Conservation (phyloP, 768 basidiomycete genomes). For the Fomitopsis pulvina region DNA sequence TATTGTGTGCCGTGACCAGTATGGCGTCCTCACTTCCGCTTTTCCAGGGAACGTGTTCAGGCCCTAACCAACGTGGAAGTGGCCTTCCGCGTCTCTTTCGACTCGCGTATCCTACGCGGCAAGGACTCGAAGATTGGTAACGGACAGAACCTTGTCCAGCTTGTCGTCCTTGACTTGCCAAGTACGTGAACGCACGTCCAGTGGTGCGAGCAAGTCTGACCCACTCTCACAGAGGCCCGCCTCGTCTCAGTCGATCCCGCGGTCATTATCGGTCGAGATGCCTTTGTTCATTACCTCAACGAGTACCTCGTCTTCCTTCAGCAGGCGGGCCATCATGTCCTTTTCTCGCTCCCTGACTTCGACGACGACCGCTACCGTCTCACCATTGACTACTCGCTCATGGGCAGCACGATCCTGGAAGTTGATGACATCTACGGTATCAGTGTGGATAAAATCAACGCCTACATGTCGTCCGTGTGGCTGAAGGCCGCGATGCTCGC, state of each 20-base stretch:
- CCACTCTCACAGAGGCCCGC: slow-evolving; percentile 7
- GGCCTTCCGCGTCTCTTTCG: slow-evolving; percentile 21
- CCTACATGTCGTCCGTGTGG: slow-evolving; percentile 20
- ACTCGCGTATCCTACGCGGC: slow-evolving; percentile 13
- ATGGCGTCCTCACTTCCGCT: not conserved
- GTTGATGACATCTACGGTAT: slow-evolving; percentile 16
- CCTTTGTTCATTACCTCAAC: slow-evolving; percentile 11
- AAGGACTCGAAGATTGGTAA: slow-evolving; percentile 19
- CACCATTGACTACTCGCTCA: slow-evolving; percentile 21
- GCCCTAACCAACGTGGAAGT: slow-evolving; percentile 10
- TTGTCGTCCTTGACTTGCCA: slow-evolving; percentile 15
- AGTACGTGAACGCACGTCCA: slow-evolving; percentile 1
- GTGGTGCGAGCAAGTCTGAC: not conserved
- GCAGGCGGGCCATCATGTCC: slow-evolving; percentile 22
- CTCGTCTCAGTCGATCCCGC: slow-evolving; percentile 7
- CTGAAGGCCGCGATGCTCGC: slow-evolving; percentile 20
- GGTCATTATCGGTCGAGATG: slow-evolving; percentile 8
- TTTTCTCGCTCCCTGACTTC: slow-evolving; percentile 26
- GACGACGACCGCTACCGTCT: slow-evolving; percentile 18
- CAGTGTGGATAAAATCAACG: slow-evolving; percentile 19
- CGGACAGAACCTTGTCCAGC: slow-evolving; percentile 14
- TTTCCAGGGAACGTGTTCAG: slow-evolving; percentile 8
- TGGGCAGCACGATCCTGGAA: slow-evolving; percentile 9
- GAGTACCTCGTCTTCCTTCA: slow-evolving; percentile 23
- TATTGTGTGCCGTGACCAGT: not conserved